Percentiles rank a stretch among this genome's conserved stretches.
These are phyloP conservation scores for Penicillium manginii DNA, from an alignment of 495 filamentous ascomycete genomes.

Conservation along the genomic window DNA sequence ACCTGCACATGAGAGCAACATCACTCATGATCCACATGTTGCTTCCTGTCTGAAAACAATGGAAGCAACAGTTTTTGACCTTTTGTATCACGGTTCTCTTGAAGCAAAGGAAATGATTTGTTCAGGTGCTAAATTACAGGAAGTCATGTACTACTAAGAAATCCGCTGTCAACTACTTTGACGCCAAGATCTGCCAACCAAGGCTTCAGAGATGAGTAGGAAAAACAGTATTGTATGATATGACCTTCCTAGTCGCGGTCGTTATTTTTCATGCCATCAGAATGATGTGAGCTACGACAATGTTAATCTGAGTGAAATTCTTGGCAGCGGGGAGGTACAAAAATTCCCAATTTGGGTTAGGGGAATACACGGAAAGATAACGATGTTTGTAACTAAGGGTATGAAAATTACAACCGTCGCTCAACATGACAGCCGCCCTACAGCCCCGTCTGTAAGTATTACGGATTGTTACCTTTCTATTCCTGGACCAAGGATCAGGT, in stretches of 20 bases:
- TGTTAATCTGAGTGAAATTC: slow-evolving; percentile 29
- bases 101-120: slow-evolving; percentile 17
- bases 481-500: background rate
- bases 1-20: no score
- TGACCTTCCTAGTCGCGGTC: background rate
- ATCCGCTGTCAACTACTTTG: slow-evolving; percentile 11
- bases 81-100: slow-evolving; percentile 6
- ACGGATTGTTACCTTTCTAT: background rate
- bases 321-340: slow-evolving; percentile 23
- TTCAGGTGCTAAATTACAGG: slow-evolving; percentile 13
- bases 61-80: background rate
- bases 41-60: no score
- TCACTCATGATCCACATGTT: no score
- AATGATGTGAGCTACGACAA: slow-evolving; percentile 27
- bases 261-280: slow-evolving; percentile 15
- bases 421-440: slow-evolving; percentile 11
- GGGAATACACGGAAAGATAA: slow-evolving; percentile 13
- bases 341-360: slow-evolving; percentile 9
- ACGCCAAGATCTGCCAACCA: slow-evolving; percentile 19
- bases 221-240: slow-evolving; percentile 11
- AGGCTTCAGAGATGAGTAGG: slow-evolving; percentile 12
- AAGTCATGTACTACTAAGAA: slow-evolving; percentile 9
- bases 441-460: background rate
- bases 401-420: slow-evolving; percentile 18
- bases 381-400: slow-evolving; percentile 13